Conservation (phyloP, 352 stramenopile species). For the Elongisporangium senticosum region DNA sequence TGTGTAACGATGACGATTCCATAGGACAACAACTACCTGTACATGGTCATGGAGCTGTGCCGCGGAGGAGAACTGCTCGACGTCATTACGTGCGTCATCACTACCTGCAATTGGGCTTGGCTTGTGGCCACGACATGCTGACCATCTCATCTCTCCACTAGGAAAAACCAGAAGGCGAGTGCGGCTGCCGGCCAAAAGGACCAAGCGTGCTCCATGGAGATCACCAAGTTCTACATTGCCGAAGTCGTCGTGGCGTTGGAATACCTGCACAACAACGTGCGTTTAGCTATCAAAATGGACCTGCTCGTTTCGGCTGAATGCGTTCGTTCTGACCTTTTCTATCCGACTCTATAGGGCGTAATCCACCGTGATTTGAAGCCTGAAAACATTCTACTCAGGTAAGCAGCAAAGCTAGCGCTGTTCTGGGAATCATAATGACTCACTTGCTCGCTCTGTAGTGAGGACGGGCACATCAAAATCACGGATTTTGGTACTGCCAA, state of each 20-base stretch:
- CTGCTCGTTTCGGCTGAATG: not conserved
- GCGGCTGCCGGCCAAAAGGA: conserved; percentile 47
- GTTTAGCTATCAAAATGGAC: not conserved
- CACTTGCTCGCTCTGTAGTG: conserved; percentile 11
- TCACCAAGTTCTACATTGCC: conserved; percentile 92
- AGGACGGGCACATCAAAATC: conserved; percentile 86
- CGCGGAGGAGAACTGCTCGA: conserved; percentile 82
- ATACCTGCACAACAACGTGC: conserved; percentile 89
- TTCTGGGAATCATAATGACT: not conserved
- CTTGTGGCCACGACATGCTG: not conserved
- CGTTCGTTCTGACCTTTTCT: not conserved
- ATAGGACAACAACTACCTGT: conserved; percentile 80
- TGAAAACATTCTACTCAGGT: conserved; percentile 85
- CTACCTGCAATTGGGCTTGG: conserved; percentile 4
- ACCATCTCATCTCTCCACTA: conserved; percentile 9
- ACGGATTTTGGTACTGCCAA: conserved; percentile 89
- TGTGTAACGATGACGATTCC: conserved; percentile 1
- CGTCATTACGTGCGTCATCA: conserved; percentile 69
- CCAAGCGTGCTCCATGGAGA: conserved; percentile 60
- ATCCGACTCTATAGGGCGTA: conserved; percentile 47
- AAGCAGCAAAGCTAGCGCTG: not conserved
- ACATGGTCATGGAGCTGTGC: conserved; percentile 90
- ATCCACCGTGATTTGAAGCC: conserved; percentile 96
- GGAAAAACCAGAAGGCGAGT: conserved; percentile 74
- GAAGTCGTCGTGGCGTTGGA: conserved; percentile 92